These are phyloP conservation scores for Amylostereum chailletii DNA, from an alignment of 1,284 basidiomycete species.

Conservation along the genomic window DNA sequence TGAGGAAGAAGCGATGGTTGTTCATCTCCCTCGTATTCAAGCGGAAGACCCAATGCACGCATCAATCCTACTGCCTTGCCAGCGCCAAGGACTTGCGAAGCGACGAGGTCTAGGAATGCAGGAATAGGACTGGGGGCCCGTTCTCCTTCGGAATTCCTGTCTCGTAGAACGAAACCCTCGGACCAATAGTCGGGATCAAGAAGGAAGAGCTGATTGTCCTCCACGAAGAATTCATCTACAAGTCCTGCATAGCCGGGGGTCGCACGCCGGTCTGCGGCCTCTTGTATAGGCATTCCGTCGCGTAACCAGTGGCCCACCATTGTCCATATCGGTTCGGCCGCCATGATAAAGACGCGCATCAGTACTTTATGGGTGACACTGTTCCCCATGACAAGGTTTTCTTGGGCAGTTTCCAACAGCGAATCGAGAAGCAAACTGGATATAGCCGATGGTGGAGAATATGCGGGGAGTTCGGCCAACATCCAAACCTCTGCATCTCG, in stretches of 20 bases:
- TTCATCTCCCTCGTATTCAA: not conserved
- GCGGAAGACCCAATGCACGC: conserved; percentile 29
- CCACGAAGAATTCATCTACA: conserved; percentile 78
- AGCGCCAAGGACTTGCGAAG: conserved; percentile 52
- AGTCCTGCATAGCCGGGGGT: conserved; percentile 24
- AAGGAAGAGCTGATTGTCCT: conserved; percentile 55
- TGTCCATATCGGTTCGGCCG: conserved; percentile 65
- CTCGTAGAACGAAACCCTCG: conserved; percentile 57
- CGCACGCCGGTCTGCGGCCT: conserved; percentile 16
- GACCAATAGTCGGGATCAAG: conserved; percentile 77
- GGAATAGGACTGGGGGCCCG: conserved; percentile 38
- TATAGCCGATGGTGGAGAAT: conserved; percentile 37
- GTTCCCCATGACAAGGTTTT: conserved; percentile 50
- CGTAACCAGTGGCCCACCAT: conserved; percentile 69
- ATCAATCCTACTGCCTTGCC: conserved; percentile 78
- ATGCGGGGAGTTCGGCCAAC: conserved; percentile 29
- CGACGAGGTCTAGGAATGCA: conserved; percentile 49
- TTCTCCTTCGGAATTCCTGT: conserved; percentile 24
- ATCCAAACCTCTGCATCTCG: conserved; percentile 28
- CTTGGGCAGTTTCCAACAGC: conserved; percentile 45
- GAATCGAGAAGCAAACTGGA: conserved; percentile 55
- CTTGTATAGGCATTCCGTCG: conserved; percentile 59
- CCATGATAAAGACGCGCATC: conserved; percentile 50
- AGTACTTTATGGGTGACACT: conserved; percentile 42
- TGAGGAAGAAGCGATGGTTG: conserved; percentile 4